Evolutionary conservation across 2,329 filamentous ascomycete species (phyloP), one percentile per base, ranked within the genome.

Genomic region (Penicillium sp.): DNA sequence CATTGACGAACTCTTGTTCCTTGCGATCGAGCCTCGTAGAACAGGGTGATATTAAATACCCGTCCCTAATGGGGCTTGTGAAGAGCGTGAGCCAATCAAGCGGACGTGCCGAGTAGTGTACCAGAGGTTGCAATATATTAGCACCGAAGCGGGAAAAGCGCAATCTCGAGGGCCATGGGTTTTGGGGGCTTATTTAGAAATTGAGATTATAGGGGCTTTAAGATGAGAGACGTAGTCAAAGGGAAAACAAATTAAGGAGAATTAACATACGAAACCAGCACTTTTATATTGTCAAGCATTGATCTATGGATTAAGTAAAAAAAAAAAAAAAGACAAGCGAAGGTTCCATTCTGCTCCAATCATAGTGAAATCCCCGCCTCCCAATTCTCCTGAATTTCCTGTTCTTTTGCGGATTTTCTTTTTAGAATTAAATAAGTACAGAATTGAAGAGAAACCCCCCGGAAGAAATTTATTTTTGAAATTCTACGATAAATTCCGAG

Each of bases 121-220:
- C 60, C 60, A 61, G 49, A 59, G 43, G 46, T 59, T 31, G 47
- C 53, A n/a, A 41, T 54, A 55, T 60, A 35, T 56, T 52, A 55
- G 33, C 51, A 50, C 50, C 23, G 7, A 42, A 43, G 29, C 23
- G 27, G 37, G 29, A 43, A 20, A 31, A 29, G 33, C 26, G 40
- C 14, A 50, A 40, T 22, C n/a, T 12, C 37, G 37, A 40, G 18
- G 14, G 12, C 31, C 15, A 20, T 20, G 37, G 33, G n/a, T 11
- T 48, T 14, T 22, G 18, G 45, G 47, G 22, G 29, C 29, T 31
- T 31, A 6, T 14, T 33, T 6, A n/a, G 8, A 25, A 25, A 37
- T 12, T 23, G 18, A 37, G 18, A 35, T 45, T 4, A 31, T 31
- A 31, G 31, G 22, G 29, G 22, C n/a, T 6, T n/a, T 7, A 37